Base-by-base conservation (phyloP, 148 eudicot species). In the Dianthus caryophyllus region DNA sequence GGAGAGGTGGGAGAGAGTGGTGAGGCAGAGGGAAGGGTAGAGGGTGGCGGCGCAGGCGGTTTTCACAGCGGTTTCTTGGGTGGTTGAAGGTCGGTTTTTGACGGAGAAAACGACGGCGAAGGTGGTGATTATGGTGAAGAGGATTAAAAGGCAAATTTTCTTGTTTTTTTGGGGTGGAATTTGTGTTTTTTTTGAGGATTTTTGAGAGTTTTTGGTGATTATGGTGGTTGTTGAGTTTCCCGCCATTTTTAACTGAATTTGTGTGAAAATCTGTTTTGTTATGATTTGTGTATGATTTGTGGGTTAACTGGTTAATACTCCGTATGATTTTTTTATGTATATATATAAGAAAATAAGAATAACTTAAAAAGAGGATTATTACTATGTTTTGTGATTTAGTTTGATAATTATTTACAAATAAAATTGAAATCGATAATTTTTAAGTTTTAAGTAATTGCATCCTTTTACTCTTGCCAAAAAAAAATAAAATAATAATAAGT, bases 1-100 rank as follows among this genome's bases (percentile, higher is more conserved):
- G n/a, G 27, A 44, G 55, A 59, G 38, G 50, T 71, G 36, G 21
- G 78, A 70, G 24, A 77, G 76, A 57, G 84, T 74, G 53, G 79
- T 53, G 51, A 69, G 52, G 67, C 88, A 87, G 56, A 80, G 70
- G 39, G 80, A 68, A 11, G 86, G 84, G 74, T 82, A 78, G 10
- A 82, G 73, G 13, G 88, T 79, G 20, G 71, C 68, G 12, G 66
- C 39, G 67, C 89, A 81, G 25, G 80, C 78, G 20, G 73, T 73
- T 69, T 67, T 83, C 79, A 81, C 76, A 20, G 74, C 14, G 41
- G 78, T 41, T 56, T 56, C 20, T 64, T 51, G 66, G 48, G 44
- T n/a, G 16, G 16, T 52, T 0, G 71, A 52, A 26, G 25, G 25
- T 21, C 43, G 68, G 44, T 61, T 53, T 17, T 53, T 2, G 59